Conservation (phyloP, 805 yeast genomes). For the Starmerella floricola region DNA sequence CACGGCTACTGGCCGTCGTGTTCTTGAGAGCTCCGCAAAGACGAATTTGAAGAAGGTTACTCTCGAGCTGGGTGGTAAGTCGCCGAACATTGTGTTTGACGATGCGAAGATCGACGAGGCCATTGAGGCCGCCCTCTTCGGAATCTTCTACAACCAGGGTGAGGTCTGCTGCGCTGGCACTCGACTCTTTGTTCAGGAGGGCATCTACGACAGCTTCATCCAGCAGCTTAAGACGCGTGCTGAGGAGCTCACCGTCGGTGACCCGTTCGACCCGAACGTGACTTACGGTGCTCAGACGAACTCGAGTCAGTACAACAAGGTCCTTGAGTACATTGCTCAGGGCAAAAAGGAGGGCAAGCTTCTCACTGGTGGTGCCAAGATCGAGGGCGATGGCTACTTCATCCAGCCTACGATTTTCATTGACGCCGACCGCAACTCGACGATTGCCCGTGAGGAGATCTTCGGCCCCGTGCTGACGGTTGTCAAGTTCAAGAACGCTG, state of each 20-base stretch:
- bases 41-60: conserved; percentile 72
- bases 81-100: conserved; percentile 76
- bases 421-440: conserved; percentile 53
- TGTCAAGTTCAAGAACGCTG: conserved; percentile 51
- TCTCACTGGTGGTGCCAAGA: conserved; percentile 60
- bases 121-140: conserved; percentile 57
- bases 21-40: conserved; percentile 60
- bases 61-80: conserved; percentile 90
- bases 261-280: conserved; percentile 61
- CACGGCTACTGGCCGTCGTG: conserved; percentile 71
- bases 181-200: conserved; percentile 76
- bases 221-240: conserved; percentile 43
- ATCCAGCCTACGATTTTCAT: conserved; percentile 67
- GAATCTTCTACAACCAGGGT: conserved; percentile 87
- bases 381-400: conserved; percentile 45
- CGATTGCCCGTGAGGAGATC: conserved; percentile 66
- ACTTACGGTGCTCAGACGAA: conserved; percentile 90
- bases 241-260: conserved; percentile 49
- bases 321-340: conserved; percentile 57
- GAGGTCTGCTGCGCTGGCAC: conserved; percentile 95
- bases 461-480: conserved; percentile 77
- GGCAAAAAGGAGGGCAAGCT: conserved; percentile 73
- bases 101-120: conserved; percentile 76
- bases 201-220: conserved; percentile 62
- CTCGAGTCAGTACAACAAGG: conserved; percentile 58